These are phyloP conservation scores for Oryza australiensis DNA, from an alignment of 176 grass and related monocot genomes.

Conservation along the genomic window DNA sequence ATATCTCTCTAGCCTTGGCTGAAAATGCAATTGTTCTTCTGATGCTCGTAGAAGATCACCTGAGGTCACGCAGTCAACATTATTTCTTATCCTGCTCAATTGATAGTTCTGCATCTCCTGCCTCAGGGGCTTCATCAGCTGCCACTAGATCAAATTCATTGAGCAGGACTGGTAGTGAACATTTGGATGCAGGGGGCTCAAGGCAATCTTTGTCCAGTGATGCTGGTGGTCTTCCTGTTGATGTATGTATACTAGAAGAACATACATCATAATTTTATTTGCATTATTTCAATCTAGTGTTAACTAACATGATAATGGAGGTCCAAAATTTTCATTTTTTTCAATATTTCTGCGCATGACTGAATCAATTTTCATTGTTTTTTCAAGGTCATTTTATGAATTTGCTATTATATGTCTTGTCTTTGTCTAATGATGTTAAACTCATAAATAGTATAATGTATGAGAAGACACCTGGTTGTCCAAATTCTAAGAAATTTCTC, in stretches of 20 bases:
- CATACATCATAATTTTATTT: conserved; percentile 27
- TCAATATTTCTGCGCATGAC: conserved; percentile 11
- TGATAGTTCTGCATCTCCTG: conserved; percentile 57
- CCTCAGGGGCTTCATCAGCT: conserved; percentile 52
- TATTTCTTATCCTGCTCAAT: conserved; percentile 61
- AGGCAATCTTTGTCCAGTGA: conserved; percentile 85
- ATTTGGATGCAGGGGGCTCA: conserved; percentile 51
- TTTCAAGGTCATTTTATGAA: conserved; percentile 7
- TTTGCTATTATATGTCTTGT: conserved; percentile 7
- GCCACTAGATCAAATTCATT: conserved; percentile 70
- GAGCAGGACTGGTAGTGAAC: conserved; percentile 69
- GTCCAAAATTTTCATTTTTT: background rate
- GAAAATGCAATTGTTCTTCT: conserved; percentile 94
- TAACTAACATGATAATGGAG: conserved; percentile 10
- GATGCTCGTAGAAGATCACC: conserved; percentile 98
- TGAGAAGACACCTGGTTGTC: conserved; percentile 30
- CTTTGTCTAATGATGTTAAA: conserved; percentile 24
- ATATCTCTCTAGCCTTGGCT: conserved; percentile 71
- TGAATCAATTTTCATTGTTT: conserved; percentile 3
- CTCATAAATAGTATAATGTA: conserved; percentile 28
- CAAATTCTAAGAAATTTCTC: background rate
- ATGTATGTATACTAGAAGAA: conserved; percentile 74
- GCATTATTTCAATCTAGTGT: conserved; percentile 6
- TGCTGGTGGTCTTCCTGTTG: conserved; percentile 76
- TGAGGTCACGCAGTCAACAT: conserved; percentile 84